Conservation (phyloP, 75 land plant species). For the Ceratopteris richardii region DNA sequence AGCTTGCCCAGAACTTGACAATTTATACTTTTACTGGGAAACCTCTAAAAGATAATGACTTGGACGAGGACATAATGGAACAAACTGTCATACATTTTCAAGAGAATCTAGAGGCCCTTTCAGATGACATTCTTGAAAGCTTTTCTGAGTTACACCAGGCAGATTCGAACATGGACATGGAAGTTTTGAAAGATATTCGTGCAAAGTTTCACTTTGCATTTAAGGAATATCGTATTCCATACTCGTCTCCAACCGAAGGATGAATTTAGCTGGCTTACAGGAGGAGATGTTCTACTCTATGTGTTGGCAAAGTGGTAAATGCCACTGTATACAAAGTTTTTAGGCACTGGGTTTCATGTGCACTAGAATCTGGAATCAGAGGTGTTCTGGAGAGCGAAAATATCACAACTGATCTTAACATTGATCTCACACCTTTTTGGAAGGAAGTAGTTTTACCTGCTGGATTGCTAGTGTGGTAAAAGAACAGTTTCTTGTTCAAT, state of each 20-base stretch:
- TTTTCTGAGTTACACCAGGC: slow-evolving; percentile 35
- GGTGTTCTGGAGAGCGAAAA: slow-evolving; percentile 60
- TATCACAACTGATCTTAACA: slow-evolving; percentile 48
- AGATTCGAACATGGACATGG: slow-evolving; percentile 22
- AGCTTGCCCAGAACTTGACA: slow-evolving; percentile 74
- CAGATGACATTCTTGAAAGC: slow-evolving; percentile 40
- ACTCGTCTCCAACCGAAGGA: slow-evolving; percentile 58
- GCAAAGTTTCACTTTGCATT: slow-evolving; percentile 71
- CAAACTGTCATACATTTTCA: slow-evolving; percentile 86
- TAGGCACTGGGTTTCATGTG: slow-evolving; percentile 46
- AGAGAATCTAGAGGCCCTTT: slow-evolving; percentile 46
- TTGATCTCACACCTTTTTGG: slow-evolving; percentile 40
- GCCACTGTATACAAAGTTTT: slow-evolving; percentile 68
- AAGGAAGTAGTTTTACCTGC: slow-evolving; percentile 77
- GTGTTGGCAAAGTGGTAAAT: slow-evolving; percentile 70
- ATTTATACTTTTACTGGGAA: slow-evolving; percentile 55
- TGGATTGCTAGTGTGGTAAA: slow-evolving; percentile 52
- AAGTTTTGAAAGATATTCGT: slow-evolving; percentile 59
- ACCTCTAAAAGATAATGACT: slow-evolving; percentile 35
- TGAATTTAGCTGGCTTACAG: slow-evolving; percentile 65
- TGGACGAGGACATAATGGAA: slow-evolving; percentile 71
- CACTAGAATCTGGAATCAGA: slow-evolving; percentile 73
- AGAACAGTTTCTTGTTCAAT: slow-evolving; percentile 36
- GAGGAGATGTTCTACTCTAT: slow-evolving; percentile 70
- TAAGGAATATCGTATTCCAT: slow-evolving; percentile 62